Evolutionary conservation across 805 yeast species (phyloP).

Genomic region (Wickerhamomyces pijperi): DNA sequence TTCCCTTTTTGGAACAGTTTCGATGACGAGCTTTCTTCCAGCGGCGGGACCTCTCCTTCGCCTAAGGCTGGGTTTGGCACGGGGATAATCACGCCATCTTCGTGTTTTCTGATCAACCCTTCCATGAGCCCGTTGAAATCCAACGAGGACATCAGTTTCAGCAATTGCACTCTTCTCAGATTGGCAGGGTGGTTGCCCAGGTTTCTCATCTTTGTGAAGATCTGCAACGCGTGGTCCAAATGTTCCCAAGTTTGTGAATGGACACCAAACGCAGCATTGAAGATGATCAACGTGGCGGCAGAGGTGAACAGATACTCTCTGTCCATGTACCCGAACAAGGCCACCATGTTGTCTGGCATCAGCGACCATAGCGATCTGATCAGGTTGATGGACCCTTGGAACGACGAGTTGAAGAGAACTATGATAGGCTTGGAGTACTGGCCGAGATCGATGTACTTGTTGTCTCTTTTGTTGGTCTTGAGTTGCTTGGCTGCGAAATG

Average conservation of each 20-base stretch:
- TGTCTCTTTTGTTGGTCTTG: constrained; percentile 33
- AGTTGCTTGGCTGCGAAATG: constrained; percentile 66
- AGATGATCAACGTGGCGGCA: constrained; percentile 60
- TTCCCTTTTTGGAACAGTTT: neutral
- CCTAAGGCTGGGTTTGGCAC: neutral
- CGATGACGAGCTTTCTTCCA: neutral
- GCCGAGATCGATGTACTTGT: constrained; percentile 51
- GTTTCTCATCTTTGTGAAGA: constrained; percentile 66
- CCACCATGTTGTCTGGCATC: constrained; percentile 71
- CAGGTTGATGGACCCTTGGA: constrained; percentile 72
- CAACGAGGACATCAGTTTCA: constrained; percentile 51
- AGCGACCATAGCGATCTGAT: constrained; percentile 65
- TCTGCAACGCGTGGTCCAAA: constrained; percentile 57
- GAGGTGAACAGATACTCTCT: constrained; percentile 72
- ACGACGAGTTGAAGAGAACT: constrained; percentile 62
- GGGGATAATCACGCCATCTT: constrained; percentile 22
- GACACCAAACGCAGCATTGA: constrained; percentile 73
- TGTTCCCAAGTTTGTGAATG: constrained; percentile 66
- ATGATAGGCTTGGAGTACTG: constrained; percentile 57
- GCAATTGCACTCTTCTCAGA: constrained; percentile 56
- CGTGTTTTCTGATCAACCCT: constrained; percentile 44
- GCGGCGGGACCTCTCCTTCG: neutral
- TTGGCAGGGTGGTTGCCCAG: constrained; percentile 78
- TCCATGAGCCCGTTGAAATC: constrained; percentile 61
- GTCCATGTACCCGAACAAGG: constrained; percentile 80